Conservation (phyloP, 2,329 filamentous ascomycete species). For the Monilinia laxa region DNA sequence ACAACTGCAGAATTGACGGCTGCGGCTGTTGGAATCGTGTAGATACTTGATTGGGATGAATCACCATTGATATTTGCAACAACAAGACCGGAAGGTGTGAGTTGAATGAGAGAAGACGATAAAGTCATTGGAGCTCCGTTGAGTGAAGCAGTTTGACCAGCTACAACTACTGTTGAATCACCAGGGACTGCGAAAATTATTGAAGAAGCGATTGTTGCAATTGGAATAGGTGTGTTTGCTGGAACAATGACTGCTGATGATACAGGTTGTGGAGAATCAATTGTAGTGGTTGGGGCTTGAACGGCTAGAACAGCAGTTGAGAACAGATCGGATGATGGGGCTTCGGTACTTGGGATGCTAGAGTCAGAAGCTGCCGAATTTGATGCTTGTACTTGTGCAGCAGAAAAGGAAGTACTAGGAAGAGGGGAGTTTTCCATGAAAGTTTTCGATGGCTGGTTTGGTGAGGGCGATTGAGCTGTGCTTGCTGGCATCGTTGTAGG, state of each 20-base stretch:
- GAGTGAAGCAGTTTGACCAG: conserved; percentile 23
- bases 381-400: not conserved
- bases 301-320: not conserved
- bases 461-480: conserved; percentile 27
- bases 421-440: not conserved
- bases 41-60: not conserved
- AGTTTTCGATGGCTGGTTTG: conserved; percentile 26
- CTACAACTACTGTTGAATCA: conserved; percentile 24
- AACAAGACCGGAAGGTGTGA: conserved; percentile 5
- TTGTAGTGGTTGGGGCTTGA: conserved; percentile 6
- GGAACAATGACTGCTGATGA: conserved; percentile 1
- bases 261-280: not conserved
- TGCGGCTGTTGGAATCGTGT: not conserved
- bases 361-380: not conserved
- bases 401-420: not conserved
- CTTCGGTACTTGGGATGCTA: not conserved
- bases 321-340: not conserved
- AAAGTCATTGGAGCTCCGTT: conserved; percentile 8
- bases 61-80: not conserved
- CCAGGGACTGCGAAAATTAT: conserved; percentile 27
- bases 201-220: conserved; percentile 28
- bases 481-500: conserved; percentile 28
- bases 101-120: conserved; percentile 9
- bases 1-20: not conserved
- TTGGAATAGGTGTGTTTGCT: conserved; percentile 26